phyloP scores from a whole-genome alignment of 805 yeast species.

The Vanderwaltozyma polyspora region DNA sequence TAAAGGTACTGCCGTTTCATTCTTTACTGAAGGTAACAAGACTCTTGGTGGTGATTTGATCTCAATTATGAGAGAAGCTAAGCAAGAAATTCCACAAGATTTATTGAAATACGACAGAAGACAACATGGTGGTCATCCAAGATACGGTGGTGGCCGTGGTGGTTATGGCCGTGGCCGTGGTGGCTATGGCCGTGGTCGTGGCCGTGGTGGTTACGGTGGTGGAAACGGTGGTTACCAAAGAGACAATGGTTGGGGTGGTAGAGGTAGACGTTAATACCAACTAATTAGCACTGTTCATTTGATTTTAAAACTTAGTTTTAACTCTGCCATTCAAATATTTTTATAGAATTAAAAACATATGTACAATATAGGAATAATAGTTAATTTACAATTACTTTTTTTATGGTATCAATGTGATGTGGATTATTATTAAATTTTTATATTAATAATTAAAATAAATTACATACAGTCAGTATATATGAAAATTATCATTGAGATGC shows the following conservation, averaged over 20 bases:
- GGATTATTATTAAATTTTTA: not conserved
- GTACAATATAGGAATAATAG: no score
- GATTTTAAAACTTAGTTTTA: no score
- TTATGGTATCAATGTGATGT: no score
- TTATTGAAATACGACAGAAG: constrained; percentile 68
- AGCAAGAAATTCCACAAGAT: constrained; percentile 77
- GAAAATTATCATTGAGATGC: not conserved
- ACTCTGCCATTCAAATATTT: no score
- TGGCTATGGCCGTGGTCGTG: constrained; percentile 31
- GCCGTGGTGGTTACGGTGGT: constrained; percentile 28
- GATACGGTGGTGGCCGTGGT: constrained; percentile 47
- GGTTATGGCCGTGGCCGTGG: constrained; percentile 41
- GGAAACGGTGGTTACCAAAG: constrained; percentile 28
- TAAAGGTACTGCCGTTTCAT: constrained; percentile 87
- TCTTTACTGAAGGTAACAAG: constrained; percentile 81
- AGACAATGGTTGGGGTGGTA: constrained; percentile 30
- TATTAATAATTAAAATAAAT: not conserved
- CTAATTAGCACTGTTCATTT: not conserved
- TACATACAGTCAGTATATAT: not conserved
- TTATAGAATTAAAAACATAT: no score
- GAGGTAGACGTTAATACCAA: constrained; percentile 7
- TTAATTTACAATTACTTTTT: no score
- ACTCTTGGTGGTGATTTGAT: constrained; percentile 84
- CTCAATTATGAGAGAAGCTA: constrained; percentile 88
- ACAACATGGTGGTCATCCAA: constrained; percentile 46